Percentiles rank a stretch among this genome's conserved stretches.
These are phyloP conservation scores for Westerdykella ornata DNA, from an alignment of 2,329 filamentous ascomycete genomes.

Conservation along the genomic window DNA sequence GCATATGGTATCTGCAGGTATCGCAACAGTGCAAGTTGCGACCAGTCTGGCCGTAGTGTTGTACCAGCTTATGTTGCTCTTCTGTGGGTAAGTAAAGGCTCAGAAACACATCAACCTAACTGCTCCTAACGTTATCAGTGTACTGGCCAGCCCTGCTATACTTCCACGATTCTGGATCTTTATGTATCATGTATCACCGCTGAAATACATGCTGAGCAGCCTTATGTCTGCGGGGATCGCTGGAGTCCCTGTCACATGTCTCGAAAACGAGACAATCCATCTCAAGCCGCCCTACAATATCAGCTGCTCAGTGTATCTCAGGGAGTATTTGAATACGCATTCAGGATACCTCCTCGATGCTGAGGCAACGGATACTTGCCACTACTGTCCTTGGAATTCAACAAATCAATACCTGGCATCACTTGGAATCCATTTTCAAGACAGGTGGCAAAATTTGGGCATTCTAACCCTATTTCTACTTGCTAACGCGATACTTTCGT, in stretches of 20 bases:
- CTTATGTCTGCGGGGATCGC: constrained; percentile 63
- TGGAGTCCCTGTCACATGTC: constrained; percentile 56
- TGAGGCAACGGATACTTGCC: constrained; percentile 29
- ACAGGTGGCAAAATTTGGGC: constrained; percentile 46
- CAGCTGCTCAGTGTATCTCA: constrained; percentile 55
- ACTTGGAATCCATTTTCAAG: constrained; percentile 34
- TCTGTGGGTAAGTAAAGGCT: constrained; percentile 44
- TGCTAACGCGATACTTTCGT: too few relatives aligned
- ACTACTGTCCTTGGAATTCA: constrained; percentile 31
- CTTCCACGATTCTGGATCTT: constrained; percentile 71
- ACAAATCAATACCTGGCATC: constrained; percentile 33
- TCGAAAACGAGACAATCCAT: constrained; percentile 57
- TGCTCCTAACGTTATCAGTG: constrained; percentile 46
- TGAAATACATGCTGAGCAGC: constrained; percentile 69
- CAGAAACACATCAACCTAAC: too few relatives aligned
- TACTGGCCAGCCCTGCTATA: constrained; percentile 54
- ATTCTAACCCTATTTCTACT: too few relatives aligned
- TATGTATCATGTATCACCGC: constrained; percentile 70
- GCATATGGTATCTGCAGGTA: constrained; percentile 62
- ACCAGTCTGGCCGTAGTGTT: constrained; percentile 64
- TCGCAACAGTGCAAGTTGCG: constrained; percentile 63
- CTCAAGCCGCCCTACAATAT: constrained; percentile 54
- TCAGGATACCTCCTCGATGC: constrained; percentile 31
- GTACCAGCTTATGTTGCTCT: constrained; percentile 62
- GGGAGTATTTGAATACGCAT: constrained; percentile 18